Evolutionary conservation across 2,329 filamentous ascomycete species (phyloP), one percentile per base, ranked within the genome.

Genomic region (Microdochium paspali): DNA sequence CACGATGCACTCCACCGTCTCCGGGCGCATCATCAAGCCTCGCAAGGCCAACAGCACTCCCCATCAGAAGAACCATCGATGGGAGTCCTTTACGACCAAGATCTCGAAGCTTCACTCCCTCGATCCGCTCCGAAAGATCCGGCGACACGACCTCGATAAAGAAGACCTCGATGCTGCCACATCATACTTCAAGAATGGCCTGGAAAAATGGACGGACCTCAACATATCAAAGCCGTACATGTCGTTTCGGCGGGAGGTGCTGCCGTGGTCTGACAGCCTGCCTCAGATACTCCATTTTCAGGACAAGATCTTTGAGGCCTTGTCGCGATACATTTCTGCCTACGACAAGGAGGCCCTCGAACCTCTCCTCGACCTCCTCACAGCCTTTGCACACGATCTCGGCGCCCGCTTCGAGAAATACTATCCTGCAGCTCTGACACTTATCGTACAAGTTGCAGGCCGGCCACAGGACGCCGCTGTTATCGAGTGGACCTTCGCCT

Each of bases 401-500:
- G 91, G 91, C 45, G 76, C 77, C 18, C 77, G 84, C 44, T 98
- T 98, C 60, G 90, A 96, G 66, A 88, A 86, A 59, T 82, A 95
- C 64, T 97, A 95, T 63, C 76, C 81, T 43, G 76, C 79, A 46
- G 82, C 86, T 24, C 79, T 98, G 49, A 77, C 74, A 47, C 71
- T 94, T 47, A 81, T 98, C 47, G 79, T 87, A 32, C 80, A 81
- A 15, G 78, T 97, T 53, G 90, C 90, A 10, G 83, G 83, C 47
- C 85, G 81, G 57, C 81, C 87, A 46, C 76, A 86, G 48, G 85
- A 87, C 59, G 83, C 87, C 24, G 87, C 90, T 53, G 90, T 94
- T n/a, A 87, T 97, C 45, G 93, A 98, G 68, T 97, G 91, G 90
- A 91, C 88, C 45, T 98, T 98, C 67, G 89, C 85, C 12, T 90